Evolutionary conservation across 108 stramenopile species (phyloP).

Genomic region (Skeletonema marinoi): DNA sequence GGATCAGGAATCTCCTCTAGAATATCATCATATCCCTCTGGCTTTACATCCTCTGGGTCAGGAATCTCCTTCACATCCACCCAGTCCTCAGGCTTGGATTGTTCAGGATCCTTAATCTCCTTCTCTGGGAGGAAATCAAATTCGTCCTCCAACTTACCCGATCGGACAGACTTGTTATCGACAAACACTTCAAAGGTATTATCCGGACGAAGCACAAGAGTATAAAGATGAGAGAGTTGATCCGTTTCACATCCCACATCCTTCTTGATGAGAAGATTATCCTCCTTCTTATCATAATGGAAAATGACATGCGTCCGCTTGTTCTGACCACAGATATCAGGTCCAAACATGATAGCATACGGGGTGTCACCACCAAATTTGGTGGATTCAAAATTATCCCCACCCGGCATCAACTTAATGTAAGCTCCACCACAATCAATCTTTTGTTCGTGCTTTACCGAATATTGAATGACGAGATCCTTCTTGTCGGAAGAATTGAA

Average conservation of each 20-base stretch:
- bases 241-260: conserved; percentile 91
- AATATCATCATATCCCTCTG: conserved; percentile 96
- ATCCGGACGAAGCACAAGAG: conserved; percentile 91
- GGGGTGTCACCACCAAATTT: conserved; percentile 98
- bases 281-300: conserved; percentile 90
- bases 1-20: conserved; percentile 93
- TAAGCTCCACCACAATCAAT: conserved; percentile 99
- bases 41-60: conserved; percentile 96
- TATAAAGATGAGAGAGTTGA: conserved; percentile 96
- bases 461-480: conserved; percentile 95
- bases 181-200: conserved; percentile 97
- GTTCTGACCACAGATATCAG: conserved; percentile 97
- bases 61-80: conserved; percentile 93
- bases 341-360: conserved; percentile 99
- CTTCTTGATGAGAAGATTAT: conserved; percentile 95
- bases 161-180: conserved; percentile 93
- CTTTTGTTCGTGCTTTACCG: conserved; percentile 97
- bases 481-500: conserved; percentile 87
- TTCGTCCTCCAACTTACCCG: conserved; percentile 93
- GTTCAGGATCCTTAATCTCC: conserved; percentile 96
- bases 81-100: conserved; percentile 97
- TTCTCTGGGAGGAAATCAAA: conserved; percentile 92
- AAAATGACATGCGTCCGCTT: conserved; percentile 97
- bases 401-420: conserved; percentile 95
- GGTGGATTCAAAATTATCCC: conserved; percentile 69